Base-by-base conservation (phyloP, 2,329 filamentous ascomycete species). In the Beauveria bassiana region DNA sequence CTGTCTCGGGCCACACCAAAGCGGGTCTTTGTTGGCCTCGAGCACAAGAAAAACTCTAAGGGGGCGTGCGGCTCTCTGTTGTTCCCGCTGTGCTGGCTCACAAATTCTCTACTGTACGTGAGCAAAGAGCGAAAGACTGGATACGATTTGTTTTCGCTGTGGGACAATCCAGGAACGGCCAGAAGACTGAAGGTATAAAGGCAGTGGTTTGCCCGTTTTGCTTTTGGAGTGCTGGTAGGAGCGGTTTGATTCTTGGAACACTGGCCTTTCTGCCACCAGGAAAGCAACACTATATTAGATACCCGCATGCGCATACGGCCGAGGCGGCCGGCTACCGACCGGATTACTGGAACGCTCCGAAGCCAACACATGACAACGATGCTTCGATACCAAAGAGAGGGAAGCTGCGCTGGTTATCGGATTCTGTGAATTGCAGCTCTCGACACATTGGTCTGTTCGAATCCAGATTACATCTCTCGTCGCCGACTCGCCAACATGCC, bases 131-230 rank as follows among this genome's bases (percentile, higher is more conserved):
- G 12, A 61, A 50, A 61, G 59, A 55, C 52, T 61, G 59, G 59
- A 61, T 61, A 61, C 59, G 50, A 47, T 53, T 49, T n/a, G 59
- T 42, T 61, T 55, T 54, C 31, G 42, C 50, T 16, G 59, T 61
- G 59, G 59, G 59, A 61, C 59, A 61, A 55, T 49, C 42, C 59
- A 61, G 34, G 43, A 49, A 49, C 59, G 43, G 50, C 38, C 59
- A 55, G 51, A 20, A 38, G 42, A 45, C 59, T 40, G 59, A 61
- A 55, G 59, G 51, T 61, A 61, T 61, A 61, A 61, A 61, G 59
- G 59, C 28, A 18, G 43, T 50, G 50, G 50, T 61, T 61, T 55
- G 59, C 59, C 50, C 59, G 20, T 28, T 55, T 38, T 45, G 12
- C 40, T 38, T 49, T 28, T 2, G 18, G 4, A 6, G 26, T 28